Evolutionary conservation across 495 filamentous ascomycete species (phyloP), one percentile per base, ranked within the genome.

Genomic region (Tirmania nivea): DNA sequence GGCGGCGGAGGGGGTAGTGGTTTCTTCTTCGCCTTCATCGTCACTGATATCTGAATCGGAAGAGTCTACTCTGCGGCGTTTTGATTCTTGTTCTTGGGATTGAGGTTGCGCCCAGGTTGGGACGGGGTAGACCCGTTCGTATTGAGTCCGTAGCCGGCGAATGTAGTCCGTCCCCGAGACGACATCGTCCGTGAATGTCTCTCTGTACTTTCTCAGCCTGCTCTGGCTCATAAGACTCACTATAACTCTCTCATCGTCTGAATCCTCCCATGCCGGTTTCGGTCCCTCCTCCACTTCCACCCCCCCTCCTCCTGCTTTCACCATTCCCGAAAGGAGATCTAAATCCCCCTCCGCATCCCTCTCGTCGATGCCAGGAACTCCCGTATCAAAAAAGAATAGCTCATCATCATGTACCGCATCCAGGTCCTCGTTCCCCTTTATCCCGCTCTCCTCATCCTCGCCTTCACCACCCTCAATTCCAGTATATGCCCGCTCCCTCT

Each of bases 241-340:
- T 17, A 76, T 75, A 51, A 94, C 69, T 39, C 81, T 76, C 63
- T 97, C 90, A 60, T 97, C 90, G 59, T 96, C 90, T 67, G 87
- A 94, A 68, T 97, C 90, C 58, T 86, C 77, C 90, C 90, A 97
- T 12, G 84, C 81, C 10, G 83, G 69, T 53, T 55, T 53, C 37
- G 73, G 66, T 20, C 62, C 65, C 1, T 65, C 60, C 1, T 66
- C 66, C 10, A 68, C 64, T 21, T 65, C 63, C 2, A 64, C 62
- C 16, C 69, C 56, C 59, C 63, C 71, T 50, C 66, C 75, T 64
- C 55, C 72, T 62, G 59, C 61, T 51, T 69, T 64, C 49, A 72
- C 78, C n/a, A 76, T 72, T 62, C 84, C 81, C 21, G 81, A 67
- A 65, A 83, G 81, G 65, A 84, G 84, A 49, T 84, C 74, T 35